Conservation (phyloP, 139 green algal genomes). For the Monoraphidium neglectum region DNA sequence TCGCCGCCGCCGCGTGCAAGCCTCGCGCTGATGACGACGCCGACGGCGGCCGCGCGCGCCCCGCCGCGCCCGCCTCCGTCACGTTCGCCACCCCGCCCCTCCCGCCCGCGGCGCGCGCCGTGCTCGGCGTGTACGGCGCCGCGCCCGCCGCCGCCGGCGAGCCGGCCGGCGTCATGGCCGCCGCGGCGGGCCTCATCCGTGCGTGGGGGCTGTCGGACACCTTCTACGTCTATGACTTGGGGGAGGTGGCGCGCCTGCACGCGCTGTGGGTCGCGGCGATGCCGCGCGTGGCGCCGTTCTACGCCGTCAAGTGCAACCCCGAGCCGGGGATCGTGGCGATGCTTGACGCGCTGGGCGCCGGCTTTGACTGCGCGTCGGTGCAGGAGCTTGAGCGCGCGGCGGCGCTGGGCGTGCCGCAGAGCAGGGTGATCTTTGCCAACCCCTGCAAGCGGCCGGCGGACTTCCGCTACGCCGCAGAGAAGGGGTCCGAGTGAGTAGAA, state of each 20-base stretch:
- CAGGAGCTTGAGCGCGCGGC: slow-evolving; percentile 65
- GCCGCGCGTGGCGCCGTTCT: slow-evolving; percentile 86
- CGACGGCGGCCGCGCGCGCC: background rate
- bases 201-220: slow-evolving; percentile 18
- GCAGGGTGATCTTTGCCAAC: slow-evolving; percentile 91
- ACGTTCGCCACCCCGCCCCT: background rate
- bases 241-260: slow-evolving; percentile 31
- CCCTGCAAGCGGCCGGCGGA: slow-evolving; percentile 86
- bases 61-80: background rate
- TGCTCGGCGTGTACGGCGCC: slow-evolving; percentile 14
- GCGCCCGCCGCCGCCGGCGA: background rate
- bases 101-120: background rate
- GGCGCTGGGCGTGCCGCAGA: slow-evolving; percentile 49
- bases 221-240: slow-evolving; percentile 37
- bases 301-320: slow-evolving; percentile 92
- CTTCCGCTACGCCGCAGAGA: slow-evolving; percentile 50
- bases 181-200: slow-evolving; percentile 6
- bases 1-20: slow-evolving; percentile 29
- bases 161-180: slow-evolving; percentile 6
- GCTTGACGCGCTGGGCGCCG: slow-evolving; percentile 78
- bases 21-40: slow-evolving; percentile 11
- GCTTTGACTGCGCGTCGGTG: slow-evolving; percentile 92
- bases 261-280: slow-evolving; percentile 41
- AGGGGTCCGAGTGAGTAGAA: too few relatives aligned
- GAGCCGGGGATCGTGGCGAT: slow-evolving; percentile 55